Percentiles rank a stretch among this genome's conserved stretches.
phyloP scores from a whole-genome alignment of 2,329 filamentous ascomycete genomes.

The Verticillium zaregamsianum region DNA sequence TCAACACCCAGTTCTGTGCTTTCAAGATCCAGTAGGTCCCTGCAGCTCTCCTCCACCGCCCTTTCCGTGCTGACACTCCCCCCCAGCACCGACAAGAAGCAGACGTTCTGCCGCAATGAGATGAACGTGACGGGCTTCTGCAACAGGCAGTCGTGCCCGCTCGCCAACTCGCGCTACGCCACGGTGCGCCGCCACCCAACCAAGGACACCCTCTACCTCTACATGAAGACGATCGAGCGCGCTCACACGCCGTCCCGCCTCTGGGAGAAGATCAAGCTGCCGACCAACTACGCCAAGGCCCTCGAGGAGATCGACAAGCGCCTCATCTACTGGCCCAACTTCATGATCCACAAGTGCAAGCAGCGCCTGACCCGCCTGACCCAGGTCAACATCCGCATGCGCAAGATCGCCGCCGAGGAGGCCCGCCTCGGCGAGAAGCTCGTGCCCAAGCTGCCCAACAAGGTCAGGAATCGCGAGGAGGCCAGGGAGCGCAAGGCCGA shows the following conservation, averaged over 20 bases:
- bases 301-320: conserved; percentile 82
- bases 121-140: conserved; percentile 83
- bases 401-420: conserved; percentile 81
- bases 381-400: conserved; percentile 80
- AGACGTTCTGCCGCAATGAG: conserved; percentile 95
- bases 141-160: conserved; percentile 82
- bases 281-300: conserved; percentile 85
- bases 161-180: conserved; percentile 89
- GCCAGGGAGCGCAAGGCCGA: conserved; percentile 74
- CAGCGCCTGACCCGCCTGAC: conserved; percentile 88
- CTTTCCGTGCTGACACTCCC: conserved; percentile 20
- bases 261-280: conserved; percentile 91
- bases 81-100: conserved; percentile 70
- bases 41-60: not conserved
- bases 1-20: conserved; percentile 91
- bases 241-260: conserved; percentile 83
- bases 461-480: conserved; percentile 73
- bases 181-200: conserved; percentile 81
- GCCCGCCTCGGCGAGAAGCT: conserved; percentile 83
- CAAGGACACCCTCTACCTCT: conserved; percentile 83
- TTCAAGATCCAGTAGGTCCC: conserved; percentile 80
- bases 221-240: conserved; percentile 93
- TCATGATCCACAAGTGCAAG: conserved; percentile 91
- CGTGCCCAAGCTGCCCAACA: conserved; percentile 86
- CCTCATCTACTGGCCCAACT: conserved; percentile 92